Conservation (phyloP, 129 eudicot genomes). For the Rutidosis leptorrhynchoides region DNA sequence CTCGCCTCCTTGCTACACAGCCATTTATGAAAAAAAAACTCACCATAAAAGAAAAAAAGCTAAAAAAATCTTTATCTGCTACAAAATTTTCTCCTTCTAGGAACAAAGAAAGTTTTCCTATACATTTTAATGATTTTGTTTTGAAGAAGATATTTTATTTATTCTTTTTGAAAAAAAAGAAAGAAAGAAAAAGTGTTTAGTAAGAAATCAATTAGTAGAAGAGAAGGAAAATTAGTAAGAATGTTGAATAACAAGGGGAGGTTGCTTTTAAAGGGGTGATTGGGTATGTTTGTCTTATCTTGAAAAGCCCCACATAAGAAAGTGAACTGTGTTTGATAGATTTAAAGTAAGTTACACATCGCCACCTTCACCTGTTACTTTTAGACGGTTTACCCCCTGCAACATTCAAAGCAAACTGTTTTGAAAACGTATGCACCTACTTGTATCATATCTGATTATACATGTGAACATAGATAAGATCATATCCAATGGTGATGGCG, state of each 20-base stretch:
- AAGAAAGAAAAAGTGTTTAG: not conserved
- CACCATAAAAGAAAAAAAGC: conserved; percentile 10
- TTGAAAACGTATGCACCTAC: no score
- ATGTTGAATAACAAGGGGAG: conserved; percentile 14
- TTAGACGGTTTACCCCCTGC: not conserved
- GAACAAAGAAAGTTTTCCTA: conserved; percentile 19
- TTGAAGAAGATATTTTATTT: no score
- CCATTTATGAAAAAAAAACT: conserved; percentile 5
- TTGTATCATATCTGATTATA: no score
- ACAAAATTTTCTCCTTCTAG: conserved; percentile 7
- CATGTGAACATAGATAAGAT: no score
- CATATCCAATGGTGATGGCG: no score
- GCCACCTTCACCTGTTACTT: not conserved
- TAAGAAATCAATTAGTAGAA: conserved; percentile 24
- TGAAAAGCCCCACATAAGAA: conserved; percentile 35
- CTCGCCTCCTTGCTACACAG: no score
- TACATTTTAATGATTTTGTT: conserved; percentile 17
- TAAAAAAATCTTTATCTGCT: no score
- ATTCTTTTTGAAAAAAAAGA: no score
- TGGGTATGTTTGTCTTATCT: conserved; percentile 43
- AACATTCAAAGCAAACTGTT: no score
- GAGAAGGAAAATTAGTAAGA: conserved; percentile 14
- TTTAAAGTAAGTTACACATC: conserved; percentile 17
- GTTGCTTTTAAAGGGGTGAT: conserved; percentile 27
- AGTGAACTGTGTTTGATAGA: conserved; percentile 26